Evolutionary conservation across 1,284 basidiomycete species (phyloP).

Genomic region (Pseudozyma flocculosa): DNA sequence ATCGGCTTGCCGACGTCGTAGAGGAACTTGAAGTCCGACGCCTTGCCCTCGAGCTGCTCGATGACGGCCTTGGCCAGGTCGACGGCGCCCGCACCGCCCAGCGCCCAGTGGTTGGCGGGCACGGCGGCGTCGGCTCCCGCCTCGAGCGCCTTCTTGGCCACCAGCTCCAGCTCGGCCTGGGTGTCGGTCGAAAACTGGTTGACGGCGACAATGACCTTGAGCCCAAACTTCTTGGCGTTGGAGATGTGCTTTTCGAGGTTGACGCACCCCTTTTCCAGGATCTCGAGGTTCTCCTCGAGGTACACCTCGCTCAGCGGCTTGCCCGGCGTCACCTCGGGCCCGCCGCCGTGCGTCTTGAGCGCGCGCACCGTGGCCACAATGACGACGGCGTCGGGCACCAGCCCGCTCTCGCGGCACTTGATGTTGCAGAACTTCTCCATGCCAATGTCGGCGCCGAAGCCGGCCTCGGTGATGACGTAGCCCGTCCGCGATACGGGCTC

Average conservation of each 20-base stretch:
- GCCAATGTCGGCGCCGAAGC: slow-evolving; percentile 97
- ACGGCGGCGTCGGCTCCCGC: slow-evolving; percentile 94
- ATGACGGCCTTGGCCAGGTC: slow-evolving; percentile 53
- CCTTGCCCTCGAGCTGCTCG: slow-evolving; percentile 39
- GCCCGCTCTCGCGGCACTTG: slow-evolving; percentile 91
- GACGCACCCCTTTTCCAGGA: slow-evolving; percentile 85
- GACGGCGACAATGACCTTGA: slow-evolving; percentile 95
- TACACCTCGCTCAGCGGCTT: slow-evolving; percentile 92
- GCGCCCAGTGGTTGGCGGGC: slow-evolving; percentile 80
- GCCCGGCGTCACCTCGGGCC: slow-evolving; percentile 93
- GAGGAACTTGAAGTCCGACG: slow-evolving; percentile 53
- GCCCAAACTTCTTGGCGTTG: slow-evolving; percentile 91
- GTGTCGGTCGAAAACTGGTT: slow-evolving; percentile 94
- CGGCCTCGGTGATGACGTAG: slow-evolving; percentile 96
- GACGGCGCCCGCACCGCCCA: slow-evolving; percentile 51
- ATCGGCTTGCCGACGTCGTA: slow-evolving; percentile 51
- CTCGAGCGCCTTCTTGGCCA: slow-evolving; percentile 75
- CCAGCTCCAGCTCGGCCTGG: slow-evolving; percentile 80
- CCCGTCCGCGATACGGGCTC: slow-evolving; percentile 78
- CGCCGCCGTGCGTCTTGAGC: slow-evolving; percentile 98
- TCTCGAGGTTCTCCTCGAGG: slow-evolving; percentile 87
- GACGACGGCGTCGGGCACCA: slow-evolving; percentile 88
- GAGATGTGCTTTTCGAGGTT: slow-evolving; percentile 92
- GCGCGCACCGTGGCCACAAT: slow-evolving; percentile 97
- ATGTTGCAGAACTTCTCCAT: slow-evolving; percentile 93